Percentiles rank a stretch among this genome's conserved stretches.
Conservation (phyloP, 1,284 basidiomycete genomes). For the Cryptococcus wingfieldii region DNA sequence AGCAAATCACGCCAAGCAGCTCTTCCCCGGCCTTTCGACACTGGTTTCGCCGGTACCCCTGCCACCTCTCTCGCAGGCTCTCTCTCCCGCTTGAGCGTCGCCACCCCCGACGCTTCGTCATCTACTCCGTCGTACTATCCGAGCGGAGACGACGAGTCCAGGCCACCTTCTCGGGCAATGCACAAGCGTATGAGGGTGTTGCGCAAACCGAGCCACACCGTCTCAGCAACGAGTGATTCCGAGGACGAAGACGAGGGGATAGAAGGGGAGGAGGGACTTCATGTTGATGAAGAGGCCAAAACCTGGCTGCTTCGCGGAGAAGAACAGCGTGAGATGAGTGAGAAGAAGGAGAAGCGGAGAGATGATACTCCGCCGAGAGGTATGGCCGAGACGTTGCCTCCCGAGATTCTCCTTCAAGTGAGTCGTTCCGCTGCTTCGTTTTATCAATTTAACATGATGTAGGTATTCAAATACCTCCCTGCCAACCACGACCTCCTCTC, state of each 20-base stretch:
- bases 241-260: conserved; percentile 21
- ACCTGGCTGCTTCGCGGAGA: conserved; percentile 10
- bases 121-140: no score
- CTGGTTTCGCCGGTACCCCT: no score
- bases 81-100: no score
- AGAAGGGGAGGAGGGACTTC: conserved; percentile 1
- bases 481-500: conserved; percentile 68
- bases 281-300: conserved; percentile 11
- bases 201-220: conserved; percentile 11
- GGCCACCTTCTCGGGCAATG: no score
- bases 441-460: conserved; percentile 22
- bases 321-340: conserved; percentile 11
- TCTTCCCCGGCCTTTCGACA: no score
- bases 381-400: conserved; percentile 58
- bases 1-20: no score
- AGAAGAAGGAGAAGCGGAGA: conserved; percentile 5
- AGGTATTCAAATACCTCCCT: conserved; percentile 82
- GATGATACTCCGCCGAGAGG: conserved; percentile 5
- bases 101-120: no score
- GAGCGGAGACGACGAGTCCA: no score
- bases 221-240: conserved; percentile 23
- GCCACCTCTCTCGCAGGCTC: no score
- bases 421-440: conserved; percentile 1
- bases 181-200: neutral
- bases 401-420: conserved; percentile 68